Evolutionary conservation across 495 filamentous ascomycete species (phyloP).

Genomic region (Penicillium angulare): DNA sequence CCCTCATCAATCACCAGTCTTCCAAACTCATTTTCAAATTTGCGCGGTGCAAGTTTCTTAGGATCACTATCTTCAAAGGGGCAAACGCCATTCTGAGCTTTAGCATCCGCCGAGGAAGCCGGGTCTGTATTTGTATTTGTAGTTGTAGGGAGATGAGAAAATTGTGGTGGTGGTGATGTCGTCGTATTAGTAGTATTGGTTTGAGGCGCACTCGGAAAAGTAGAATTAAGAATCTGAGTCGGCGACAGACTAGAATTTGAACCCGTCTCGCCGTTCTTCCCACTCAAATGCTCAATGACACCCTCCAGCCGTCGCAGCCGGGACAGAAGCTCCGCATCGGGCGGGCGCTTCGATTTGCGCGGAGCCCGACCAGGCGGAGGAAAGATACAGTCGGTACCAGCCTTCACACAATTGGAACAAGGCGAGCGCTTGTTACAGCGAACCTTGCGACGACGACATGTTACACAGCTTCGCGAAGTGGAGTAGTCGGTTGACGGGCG

Average conservation of each 20-base stretch:
- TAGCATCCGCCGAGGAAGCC: not conserved
- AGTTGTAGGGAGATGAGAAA: too few relatives aligned
- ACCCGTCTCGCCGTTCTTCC: slow-evolving; percentile 15
- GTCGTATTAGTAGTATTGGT: not conserved
- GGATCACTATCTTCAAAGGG: slow-evolving; percentile 29
- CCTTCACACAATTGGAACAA: slow-evolving; percentile 80
- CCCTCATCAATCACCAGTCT: slow-evolving; percentile 81
- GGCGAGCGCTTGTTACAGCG: slow-evolving; percentile 82
- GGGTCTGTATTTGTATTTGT: not conserved
- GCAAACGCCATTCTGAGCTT: slow-evolving; percentile 19
- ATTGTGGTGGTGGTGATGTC: slow-evolving; percentile 1
- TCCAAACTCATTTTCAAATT: slow-evolving; percentile 68
- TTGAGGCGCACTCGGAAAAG: not conserved
- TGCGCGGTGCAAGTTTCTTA: slow-evolving; percentile 24
- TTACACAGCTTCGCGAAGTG: slow-evolving; percentile 76
- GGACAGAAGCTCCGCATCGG: slow-evolving; percentile 75
- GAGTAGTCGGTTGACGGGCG: slow-evolving; percentile 13
- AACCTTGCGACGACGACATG: slow-evolving; percentile 80
- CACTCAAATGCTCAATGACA: slow-evolving; percentile 68
- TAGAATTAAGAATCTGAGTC: slow-evolving; percentile 1
- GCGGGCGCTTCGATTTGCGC: slow-evolving; percentile 61
- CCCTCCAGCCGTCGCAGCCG: slow-evolving; percentile 76
- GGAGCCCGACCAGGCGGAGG: slow-evolving; percentile 81
- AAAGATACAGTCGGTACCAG: slow-evolving; percentile 78
- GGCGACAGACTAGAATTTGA: slow-evolving; percentile 10